A percentile compares a stretch with the other conserved stretches of the same genome.
Conservation (phyloP, 176 grass and related monocot species). For the Oryza officinalis region DNA sequence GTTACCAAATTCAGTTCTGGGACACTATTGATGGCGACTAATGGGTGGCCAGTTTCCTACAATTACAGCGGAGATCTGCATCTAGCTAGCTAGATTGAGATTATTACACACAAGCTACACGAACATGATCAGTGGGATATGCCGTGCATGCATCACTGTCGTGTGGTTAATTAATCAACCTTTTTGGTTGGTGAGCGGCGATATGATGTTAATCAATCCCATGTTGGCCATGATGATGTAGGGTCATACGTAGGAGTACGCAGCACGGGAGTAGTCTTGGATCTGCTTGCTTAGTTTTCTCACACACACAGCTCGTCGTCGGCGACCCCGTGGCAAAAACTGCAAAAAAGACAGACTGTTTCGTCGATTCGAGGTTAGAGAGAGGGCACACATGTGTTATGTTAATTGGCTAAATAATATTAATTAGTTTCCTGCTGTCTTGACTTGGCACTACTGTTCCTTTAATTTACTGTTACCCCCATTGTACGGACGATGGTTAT, state of each 20-base stretch:
- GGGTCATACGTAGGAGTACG: slow-evolving; percentile 9
- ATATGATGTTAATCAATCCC: slow-evolving; percentile 3
- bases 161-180: background rate
- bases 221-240: slow-evolving; percentile 2
- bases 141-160: background rate
- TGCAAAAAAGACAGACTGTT: no score
- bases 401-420: background rate
- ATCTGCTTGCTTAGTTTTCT: background rate
- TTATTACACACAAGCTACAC: background rate
- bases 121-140: background rate
- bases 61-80: background rate
- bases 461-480: background rate
- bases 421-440: background rate
- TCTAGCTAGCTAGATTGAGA: background rate
- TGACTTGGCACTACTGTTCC: background rate
- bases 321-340: background rate
- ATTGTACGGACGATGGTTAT: background rate
- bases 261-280: slow-evolving; percentile 4
- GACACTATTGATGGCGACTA: background rate
- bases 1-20: background rate
- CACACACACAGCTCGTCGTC: background rate
- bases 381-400: background rate
- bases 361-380: background rate
- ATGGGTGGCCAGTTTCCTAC: background rate
- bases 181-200: slow-evolving; percentile 1